Conservation (phyloP, 139 green algal species). For the Asterochloris erici region DNA sequence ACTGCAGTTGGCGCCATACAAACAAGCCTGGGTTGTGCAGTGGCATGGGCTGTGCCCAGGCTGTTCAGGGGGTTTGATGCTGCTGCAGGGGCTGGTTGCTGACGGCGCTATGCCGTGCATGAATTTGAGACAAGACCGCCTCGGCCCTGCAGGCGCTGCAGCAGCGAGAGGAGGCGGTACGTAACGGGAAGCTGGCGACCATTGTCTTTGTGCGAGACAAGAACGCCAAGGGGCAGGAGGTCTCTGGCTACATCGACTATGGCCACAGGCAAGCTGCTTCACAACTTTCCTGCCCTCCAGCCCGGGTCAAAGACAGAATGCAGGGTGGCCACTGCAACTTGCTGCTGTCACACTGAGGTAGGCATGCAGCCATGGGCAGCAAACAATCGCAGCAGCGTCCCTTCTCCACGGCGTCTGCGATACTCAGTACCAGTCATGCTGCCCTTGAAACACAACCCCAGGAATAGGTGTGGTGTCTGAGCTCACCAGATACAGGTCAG, state of each 20-base stretch:
- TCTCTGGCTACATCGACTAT: conserved; percentile 91
- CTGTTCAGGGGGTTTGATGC: not conserved
- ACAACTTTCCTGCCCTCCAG: no score
- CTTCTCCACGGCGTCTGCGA: not conserved
- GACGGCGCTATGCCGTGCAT: not conserved
- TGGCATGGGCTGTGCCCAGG: not conserved
- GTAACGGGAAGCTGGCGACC: conserved; percentile 84
- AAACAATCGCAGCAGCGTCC: not conserved
- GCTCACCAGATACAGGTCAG: no score
- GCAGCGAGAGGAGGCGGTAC: conserved; percentile 73
- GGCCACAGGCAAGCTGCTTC: conserved; percentile 50
- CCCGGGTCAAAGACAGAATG: no score
- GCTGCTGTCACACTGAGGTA: no score
- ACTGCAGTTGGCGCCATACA: no score
- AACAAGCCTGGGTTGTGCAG: not conserved
- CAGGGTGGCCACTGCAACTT: no score
- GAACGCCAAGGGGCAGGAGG: conserved; percentile 74
- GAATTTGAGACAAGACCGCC: not conserved
- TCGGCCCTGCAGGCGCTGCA: conserved; percentile 55
- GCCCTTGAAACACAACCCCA: not conserved
- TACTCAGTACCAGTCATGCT: not conserved
- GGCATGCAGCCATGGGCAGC: not conserved
- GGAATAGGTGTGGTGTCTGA: no score
- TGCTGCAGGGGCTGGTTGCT: not conserved
- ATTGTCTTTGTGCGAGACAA: conserved; percentile 86